A percentile compares a stretch with the other conserved stretches of the same genome.
Conservation (phyloP, 192 early-diverging fungal species). For the Backusella tarrabulga region DNA sequence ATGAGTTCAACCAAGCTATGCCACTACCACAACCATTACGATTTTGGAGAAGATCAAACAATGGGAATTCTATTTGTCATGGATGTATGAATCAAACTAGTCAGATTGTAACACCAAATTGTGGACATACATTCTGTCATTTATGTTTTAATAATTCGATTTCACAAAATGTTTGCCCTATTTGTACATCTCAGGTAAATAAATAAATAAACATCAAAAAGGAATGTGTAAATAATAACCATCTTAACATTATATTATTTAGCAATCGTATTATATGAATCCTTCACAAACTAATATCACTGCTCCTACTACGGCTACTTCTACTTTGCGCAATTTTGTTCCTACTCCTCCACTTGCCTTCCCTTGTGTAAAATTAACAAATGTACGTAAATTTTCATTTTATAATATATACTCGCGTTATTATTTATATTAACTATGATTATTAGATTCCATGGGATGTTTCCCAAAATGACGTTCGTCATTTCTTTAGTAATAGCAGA, state of each 20-base stretch:
- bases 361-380: slow-evolving; percentile 15
- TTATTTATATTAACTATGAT: neutral
- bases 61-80: neutral
- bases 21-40: neutral
- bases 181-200: slow-evolving; percentile 6
- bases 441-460: slow-evolving; percentile 57
- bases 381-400: neutral
- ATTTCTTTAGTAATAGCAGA: slow-evolving; percentile 43
- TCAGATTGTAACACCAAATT: neutral
- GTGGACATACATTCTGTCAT: slow-evolving; percentile 1
- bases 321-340: neutral
- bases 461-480: slow-evolving; percentile 49
- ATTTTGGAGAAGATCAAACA: neutral
- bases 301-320: neutral
- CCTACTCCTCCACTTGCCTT: neutral
- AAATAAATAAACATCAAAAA: neutral
- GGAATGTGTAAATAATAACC: neutral
- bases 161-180: neutral
- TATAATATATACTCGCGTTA: too few relatives aligned
- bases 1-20: neutral
- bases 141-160: neutral
- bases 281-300: neutral
- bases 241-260: neutral
- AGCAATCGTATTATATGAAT: neutral
- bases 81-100: neutral